Percentiles rank a stretch among this genome's conserved stretches.
These are phyloP conservation scores for Isoetes taiwanensis DNA, from an alignment of 75 land plant genomes.

Conservation along the genomic window DNA sequence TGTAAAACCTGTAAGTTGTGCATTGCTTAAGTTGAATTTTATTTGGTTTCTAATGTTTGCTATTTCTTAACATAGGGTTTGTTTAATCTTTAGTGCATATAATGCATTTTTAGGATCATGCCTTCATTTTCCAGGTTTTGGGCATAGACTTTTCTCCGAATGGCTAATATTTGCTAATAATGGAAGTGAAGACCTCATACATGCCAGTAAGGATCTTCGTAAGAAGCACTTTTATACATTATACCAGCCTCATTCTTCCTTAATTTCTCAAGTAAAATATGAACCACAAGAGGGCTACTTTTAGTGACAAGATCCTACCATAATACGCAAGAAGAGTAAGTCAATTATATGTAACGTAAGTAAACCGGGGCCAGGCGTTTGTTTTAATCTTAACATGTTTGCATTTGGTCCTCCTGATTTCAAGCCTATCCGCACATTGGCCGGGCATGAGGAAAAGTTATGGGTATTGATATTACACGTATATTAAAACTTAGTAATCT, in stretches of 20 bases:
- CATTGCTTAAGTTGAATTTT: neutral
- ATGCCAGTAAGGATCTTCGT: conserved; percentile 88
- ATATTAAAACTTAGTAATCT: neutral
- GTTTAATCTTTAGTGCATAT: neutral
- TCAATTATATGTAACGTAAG: too few relatives aligned
- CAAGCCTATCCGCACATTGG: conserved; percentile 68
- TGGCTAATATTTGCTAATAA: conserved; percentile 90
- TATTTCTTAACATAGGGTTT: neutral
- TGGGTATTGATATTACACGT: conserved; percentile 73
- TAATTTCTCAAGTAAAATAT: conserved; percentile 90
- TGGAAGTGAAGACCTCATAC: conserved; percentile 89
- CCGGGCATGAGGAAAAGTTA: conserved; percentile 92
- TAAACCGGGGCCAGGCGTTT: too few relatives aligned
- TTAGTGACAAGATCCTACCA: conserved; percentile 80
- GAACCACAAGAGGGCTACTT: conserved; percentile 91
- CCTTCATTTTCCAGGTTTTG: conserved; percentile 52
- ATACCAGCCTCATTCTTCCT: conserved; percentile 91
- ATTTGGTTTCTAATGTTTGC: neutral
- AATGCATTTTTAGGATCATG: neutral
- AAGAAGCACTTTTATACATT: conserved; percentile 51
- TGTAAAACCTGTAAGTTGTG: conserved; percentile 72
- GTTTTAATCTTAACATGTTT: neutral
- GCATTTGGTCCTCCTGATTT: conserved; percentile 94
- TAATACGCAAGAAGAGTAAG: conserved; percentile 73
- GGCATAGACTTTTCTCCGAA: conserved; percentile 83